Evolutionary conservation across 306 rosid genomes (phyloP).

Genomic region (Cicer judaicum): DNA sequence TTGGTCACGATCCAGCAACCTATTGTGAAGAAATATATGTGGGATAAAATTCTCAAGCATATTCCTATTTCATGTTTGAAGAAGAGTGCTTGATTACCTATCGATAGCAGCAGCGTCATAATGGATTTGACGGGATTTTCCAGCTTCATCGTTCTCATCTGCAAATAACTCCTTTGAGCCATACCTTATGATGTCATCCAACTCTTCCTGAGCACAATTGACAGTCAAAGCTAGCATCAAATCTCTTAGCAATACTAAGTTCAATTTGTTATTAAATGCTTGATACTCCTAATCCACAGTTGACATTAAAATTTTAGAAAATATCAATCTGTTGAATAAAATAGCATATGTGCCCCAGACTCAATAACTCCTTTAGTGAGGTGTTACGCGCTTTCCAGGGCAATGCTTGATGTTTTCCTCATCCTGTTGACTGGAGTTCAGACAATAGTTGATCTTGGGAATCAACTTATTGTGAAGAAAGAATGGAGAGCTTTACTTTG

Average conservation of each 20-base stretch:
- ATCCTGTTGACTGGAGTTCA: conserved; percentile 7
- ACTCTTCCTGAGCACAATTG: conserved; percentile 74
- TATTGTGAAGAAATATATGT: conserved; percentile 48
- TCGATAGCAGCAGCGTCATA: conserved; percentile 96
- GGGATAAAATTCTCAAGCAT: conserved; percentile 39
- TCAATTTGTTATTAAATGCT: conserved; percentile 32
- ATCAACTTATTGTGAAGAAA: conserved; percentile 25
- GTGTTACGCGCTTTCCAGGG: not conserved
- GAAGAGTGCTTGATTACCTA: conserved; percentile 56
- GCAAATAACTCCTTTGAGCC: conserved; percentile 98
- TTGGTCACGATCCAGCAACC: conserved; percentile 96
- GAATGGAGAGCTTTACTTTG: conserved; percentile 23
- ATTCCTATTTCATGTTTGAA: conserved; percentile 27
- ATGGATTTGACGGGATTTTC: conserved; percentile 97
- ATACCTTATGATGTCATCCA: conserved; percentile 95
- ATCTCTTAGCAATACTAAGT: conserved; percentile 33
- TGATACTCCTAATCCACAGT: conserved; percentile 26
- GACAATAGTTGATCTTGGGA: not conserved
- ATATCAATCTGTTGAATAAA: conserved; percentile 22
- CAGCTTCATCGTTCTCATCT: conserved; percentile 91
- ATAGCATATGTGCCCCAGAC: not conserved
- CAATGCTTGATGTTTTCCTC: conserved; percentile 24
- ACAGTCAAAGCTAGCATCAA: conserved; percentile 42
- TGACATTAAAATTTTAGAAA: conserved; percentile 28
- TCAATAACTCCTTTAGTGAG: not conserved